Evolutionary conservation across 306 rosid species (phyloP), one percentile per base, ranked within the genome.

Genomic region (Lithocarpus polystachyus): DNA sequence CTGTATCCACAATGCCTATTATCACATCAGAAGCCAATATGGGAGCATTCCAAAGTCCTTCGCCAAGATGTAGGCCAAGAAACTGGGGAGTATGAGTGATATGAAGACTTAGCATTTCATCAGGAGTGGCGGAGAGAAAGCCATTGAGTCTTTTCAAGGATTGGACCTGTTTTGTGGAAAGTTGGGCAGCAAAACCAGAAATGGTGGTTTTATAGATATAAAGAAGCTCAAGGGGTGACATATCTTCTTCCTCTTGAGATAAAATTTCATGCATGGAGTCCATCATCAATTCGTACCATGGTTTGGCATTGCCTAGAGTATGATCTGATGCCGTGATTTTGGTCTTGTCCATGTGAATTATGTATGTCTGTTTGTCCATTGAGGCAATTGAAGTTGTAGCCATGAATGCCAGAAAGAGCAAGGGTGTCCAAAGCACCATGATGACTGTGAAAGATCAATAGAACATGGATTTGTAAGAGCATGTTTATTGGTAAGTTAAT

Each of bases 301-400:
- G 77, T 81, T 84, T 82, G 65, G 86, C 53, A 74, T 22, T 74
- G 74, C 71, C 84, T 69, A 54, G 88, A 59, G 82, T 77, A 74
- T 79, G 84, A 82, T 73, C 43, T 7, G 81, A 56, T 48, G 85
- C 71, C 52, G 29, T 23, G 69, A 90, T 86, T 76, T 84, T 86
- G 26, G 86, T 73, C 77, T 79, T 78, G 88, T 92, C 94, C 88
- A 90, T 87, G 82, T 92, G 91, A 54, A 92, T 74, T 69, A 92
- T 90, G 86, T 84, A 92, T 3, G 94, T 87, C 67, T 87, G 84
- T 31, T 82, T 76, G 51, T 73, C 83, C 72, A 33, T 5, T 1
- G 70, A n/a, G 82, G 93, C 89, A 3, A 11, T 69, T 84, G 87
- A 80, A 70, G 77, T 76, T 80, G 82, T 71, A 74, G 81, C 79